phyloP scores from a whole-genome alignment of 495 filamentous ascomycete species.

The Cairneyella variabilis region DNA sequence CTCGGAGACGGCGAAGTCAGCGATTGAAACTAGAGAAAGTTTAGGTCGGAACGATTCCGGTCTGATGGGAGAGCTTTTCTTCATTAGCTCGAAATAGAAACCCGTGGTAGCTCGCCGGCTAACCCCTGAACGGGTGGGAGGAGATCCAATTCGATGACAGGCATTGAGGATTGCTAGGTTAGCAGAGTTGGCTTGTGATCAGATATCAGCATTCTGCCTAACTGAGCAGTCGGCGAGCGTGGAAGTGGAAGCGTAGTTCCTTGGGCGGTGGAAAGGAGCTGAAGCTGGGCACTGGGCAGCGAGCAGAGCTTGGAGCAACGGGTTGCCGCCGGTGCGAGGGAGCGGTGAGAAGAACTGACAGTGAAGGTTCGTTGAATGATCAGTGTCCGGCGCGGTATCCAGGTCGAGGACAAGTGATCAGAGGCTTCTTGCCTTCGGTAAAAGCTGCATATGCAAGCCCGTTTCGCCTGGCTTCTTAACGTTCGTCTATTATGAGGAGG shows the following conservation, averaged over 20 bases:
- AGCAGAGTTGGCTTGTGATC: constrained; percentile 1
- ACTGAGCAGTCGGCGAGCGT: too few relatives aligned
- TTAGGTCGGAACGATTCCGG: constrained; percentile 1
- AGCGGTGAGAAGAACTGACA: background rate
- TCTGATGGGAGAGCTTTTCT: background rate
- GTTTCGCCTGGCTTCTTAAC: background rate
- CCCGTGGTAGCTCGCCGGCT: too few relatives aligned
- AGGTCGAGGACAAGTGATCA: background rate
- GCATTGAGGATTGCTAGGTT: background rate
- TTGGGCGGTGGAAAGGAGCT: too few relatives aligned
- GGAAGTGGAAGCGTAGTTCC: too few relatives aligned
- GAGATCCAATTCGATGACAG: background rate
- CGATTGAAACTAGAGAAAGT: background rate
- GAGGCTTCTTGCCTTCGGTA: background rate
- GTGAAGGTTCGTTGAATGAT: too few relatives aligned
- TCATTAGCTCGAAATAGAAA: background rate
- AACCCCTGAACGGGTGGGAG: too few relatives aligned
- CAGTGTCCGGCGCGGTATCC: background rate
- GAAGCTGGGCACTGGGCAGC: too few relatives aligned
- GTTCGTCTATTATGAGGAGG: too few relatives aligned
- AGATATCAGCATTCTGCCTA: background rate
- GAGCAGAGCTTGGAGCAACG: too few relatives aligned
- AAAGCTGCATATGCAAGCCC: constrained; percentile 12
- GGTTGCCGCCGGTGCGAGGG: too few relatives aligned
- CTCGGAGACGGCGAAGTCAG: background rate